These are phyloP conservation scores for Antitrichia curtipendula DNA, from an alignment of 225 moss, liverwort and hornwort genomes.

Conservation along the genomic window DNA sequence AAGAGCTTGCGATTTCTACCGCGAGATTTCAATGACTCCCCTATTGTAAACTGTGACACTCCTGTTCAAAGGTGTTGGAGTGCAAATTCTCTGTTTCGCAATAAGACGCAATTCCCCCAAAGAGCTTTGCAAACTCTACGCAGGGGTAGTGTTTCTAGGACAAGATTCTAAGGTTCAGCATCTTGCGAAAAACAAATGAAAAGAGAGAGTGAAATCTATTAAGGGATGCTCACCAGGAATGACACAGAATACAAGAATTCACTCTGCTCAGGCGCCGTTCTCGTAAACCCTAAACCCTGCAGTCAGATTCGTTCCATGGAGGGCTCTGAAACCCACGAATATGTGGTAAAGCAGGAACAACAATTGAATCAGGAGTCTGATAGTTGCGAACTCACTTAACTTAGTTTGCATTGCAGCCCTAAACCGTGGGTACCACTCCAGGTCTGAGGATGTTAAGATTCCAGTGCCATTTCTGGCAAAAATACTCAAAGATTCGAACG, in stretches of 20 bases:
- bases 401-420: not conserved
- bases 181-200: not conserved
- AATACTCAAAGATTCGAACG: not conserved
- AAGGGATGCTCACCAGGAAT: not conserved
- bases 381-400: not conserved
- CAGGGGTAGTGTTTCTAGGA: not conserved
- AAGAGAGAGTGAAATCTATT: not conserved
- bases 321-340: not conserved
- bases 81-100: not conserved
- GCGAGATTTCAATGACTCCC: too few species aligned
- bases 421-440: not conserved
- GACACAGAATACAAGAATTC: not conserved
- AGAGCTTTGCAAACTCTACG: not conserved
- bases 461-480: not conserved
- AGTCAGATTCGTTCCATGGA: not conserved
- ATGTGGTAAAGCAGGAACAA: too few species aligned
- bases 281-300: not conserved
- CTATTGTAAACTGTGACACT: not conserved
- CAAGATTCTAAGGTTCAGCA: not conserved
- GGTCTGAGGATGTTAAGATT: not conserved
- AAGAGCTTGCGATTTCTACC: too few species aligned
- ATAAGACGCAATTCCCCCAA: not conserved
- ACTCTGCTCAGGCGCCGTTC: not conserved
- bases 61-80: not conserved
- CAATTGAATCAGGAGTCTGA: not conserved